Percentiles rank a stretch among this genome's conserved stretches.
Conservation (phyloP, 805 yeast genomes). For the Pichia ethanolica region DNA sequence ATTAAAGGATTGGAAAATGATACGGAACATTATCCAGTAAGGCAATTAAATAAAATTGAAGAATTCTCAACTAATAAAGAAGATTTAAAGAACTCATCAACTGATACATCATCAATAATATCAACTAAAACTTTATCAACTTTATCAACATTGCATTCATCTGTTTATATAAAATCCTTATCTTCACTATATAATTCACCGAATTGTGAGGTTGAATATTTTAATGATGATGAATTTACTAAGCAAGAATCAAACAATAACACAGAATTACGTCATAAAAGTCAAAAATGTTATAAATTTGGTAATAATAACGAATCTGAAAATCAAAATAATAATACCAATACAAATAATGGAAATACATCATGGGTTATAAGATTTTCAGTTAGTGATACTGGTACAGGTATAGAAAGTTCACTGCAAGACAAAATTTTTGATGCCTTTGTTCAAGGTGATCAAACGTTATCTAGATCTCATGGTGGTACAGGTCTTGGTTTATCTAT, state of each 20-base stretch:
- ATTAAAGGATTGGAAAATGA: constrained; percentile 24
- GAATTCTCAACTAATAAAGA: neutral
- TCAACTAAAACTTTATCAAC: constrained; percentile 10
- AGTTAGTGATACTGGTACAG: constrained; percentile 90
- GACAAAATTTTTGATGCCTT: constrained; percentile 90
- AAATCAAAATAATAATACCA: constrained; percentile 6
- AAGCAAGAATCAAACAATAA: constrained; percentile 19
- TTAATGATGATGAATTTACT: constrained; percentile 13
- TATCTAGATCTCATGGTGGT: constrained; percentile 89
- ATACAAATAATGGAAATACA: constrained; percentile 26
- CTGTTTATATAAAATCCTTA: constrained; percentile 34
- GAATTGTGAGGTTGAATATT: constrained; percentile 12
- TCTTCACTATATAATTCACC: constrained; percentile 32
- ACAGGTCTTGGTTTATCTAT: constrained; percentile 89
- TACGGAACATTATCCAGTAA: constrained; percentile 9
- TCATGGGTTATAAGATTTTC: constrained; percentile 58
- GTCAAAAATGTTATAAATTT: constrained; percentile 15
- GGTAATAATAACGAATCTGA: constrained; percentile 10
- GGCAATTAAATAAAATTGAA: constrained; percentile 1
- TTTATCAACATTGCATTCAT: constrained; percentile 23
- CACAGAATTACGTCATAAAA: constrained; percentile 11
- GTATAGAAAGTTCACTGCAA: constrained; percentile 77
- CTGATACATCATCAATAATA: constrained; percentile 3
- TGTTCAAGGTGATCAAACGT: constrained; percentile 93
- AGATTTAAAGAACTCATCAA: neutral